Evolutionary conservation across 139 green algal species (phyloP).

Genomic region (Gonium pectorale): DNA sequence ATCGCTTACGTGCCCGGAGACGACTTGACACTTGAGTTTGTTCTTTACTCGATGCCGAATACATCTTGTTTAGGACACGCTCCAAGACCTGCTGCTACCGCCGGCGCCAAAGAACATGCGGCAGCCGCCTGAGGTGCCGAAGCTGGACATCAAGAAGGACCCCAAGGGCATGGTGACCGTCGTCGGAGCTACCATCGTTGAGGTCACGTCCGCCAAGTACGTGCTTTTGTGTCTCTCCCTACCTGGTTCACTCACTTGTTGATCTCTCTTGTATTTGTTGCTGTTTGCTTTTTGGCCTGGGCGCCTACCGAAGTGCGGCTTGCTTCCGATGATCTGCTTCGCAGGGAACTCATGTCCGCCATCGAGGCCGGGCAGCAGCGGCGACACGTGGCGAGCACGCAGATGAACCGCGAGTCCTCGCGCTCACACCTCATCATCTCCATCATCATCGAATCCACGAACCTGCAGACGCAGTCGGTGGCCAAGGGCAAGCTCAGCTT

Average conservation of each 20-base stretch:
- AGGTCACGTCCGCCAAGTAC: conserved; percentile 50
- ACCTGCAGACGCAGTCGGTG: conserved; percentile 94
- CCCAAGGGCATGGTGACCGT: conserved; percentile 94
- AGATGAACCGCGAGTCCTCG: conserved; percentile 93
- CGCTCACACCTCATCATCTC: conserved; percentile 96
- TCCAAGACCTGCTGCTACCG: conserved; percentile 89
- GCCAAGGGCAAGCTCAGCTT: conserved; percentile 94
- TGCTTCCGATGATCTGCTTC: too few relatives aligned
- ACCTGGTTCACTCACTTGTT: too few relatives aligned
- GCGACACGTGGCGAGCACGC: conserved; percentile 70
- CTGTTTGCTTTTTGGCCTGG: too few relatives aligned
- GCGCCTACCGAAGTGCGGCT: too few relatives aligned
- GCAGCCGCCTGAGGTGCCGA: conserved; percentile 53
- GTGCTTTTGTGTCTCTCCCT: too few relatives aligned
- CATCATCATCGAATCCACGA: conserved; percentile 92
- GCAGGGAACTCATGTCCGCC: conserved; percentile 70
- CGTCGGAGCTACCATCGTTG: conserved; percentile 81
- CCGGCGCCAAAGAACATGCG: conserved; percentile 31
- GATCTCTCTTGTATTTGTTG: too few relatives aligned
- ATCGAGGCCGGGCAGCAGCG: conserved; percentile 74
- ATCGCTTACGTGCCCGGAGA: too few relatives aligned
- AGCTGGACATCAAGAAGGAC: conserved; percentile 99
- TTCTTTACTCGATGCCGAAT: too few relatives aligned
- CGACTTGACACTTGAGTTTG: too few relatives aligned
- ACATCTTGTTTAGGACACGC: too few relatives aligned